phyloP scores from a whole-genome alignment of 495 filamentous ascomycete species.

The Aspergillus sparsus region DNA sequence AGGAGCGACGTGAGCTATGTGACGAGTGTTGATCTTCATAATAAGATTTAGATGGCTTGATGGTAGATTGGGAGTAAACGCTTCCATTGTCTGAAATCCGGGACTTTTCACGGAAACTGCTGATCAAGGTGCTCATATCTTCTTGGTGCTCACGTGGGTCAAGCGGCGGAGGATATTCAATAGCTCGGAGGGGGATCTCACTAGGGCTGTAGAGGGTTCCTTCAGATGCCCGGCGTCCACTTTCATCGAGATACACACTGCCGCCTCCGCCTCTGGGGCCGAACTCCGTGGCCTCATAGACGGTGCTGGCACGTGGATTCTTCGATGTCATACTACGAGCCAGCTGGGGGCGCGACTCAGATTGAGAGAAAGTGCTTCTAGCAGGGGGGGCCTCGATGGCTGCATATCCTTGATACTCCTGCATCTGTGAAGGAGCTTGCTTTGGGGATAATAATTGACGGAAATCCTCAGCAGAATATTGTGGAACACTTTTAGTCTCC shows the following conservation, averaged over 20 bases:
- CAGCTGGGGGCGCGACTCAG: slow-evolving; percentile 33
- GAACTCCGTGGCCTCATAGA: slow-evolving; percentile 46
- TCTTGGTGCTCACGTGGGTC: slow-evolving; percentile 32
- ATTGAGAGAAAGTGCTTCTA: slow-evolving; percentile 38
- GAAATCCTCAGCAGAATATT: slow-evolving; percentile 33
- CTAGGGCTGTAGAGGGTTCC: slow-evolving; percentile 40
- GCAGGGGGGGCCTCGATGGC: slow-evolving; percentile 49
- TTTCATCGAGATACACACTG: slow-evolving; percentile 36
- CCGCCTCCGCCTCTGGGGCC: slow-evolving; percentile 24
- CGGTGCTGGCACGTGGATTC: slow-evolving; percentile 45
- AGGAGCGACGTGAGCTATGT: slow-evolving; percentile 10
- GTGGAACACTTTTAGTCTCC: slow-evolving; percentile 25
- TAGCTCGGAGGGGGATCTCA: slow-evolving; percentile 42
- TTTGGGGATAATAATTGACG: slow-evolving; percentile 35
- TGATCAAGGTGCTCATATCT: slow-evolving; percentile 43
- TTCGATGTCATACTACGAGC: slow-evolving; percentile 40
- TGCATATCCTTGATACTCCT: slow-evolving; percentile 31
- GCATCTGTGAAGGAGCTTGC: slow-evolving; percentile 26
- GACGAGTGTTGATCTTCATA: slow-evolving; percentile 27
- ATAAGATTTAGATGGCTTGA: slow-evolving; percentile 43
- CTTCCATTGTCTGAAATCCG: slow-evolving; percentile 37
- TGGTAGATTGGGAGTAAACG: slow-evolving; percentile 43
- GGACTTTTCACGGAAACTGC: slow-evolving; percentile 42
- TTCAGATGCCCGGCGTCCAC: slow-evolving; percentile 40
- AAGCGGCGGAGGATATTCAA: slow-evolving; percentile 42